A percentile compares a stretch with the other conserved stretches of the same genome.
Conservation (phyloP, 352 stramenopile species). For the Phytophthora colocasiae region DNA sequence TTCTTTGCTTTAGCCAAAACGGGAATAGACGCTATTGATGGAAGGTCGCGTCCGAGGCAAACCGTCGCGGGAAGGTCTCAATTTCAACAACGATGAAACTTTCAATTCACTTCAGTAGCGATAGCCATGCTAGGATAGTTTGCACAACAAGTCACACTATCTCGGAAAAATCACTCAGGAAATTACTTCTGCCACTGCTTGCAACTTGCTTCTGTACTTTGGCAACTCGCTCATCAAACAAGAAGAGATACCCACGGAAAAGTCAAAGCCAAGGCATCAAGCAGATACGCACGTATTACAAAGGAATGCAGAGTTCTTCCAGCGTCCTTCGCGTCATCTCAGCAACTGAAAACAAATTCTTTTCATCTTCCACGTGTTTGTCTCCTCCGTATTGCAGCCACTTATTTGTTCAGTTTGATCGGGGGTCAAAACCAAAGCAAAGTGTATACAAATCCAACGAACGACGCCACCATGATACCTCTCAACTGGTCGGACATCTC, state of each 20-base stretch:
- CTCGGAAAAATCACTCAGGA: constrained; percentile 16
- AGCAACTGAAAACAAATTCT: constrained; percentile 11
- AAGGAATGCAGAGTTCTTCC: constrained; percentile 39
- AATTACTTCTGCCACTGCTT: constrained; percentile 9
- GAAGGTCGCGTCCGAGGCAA: constrained; percentile 20
- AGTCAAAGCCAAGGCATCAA: constrained; percentile 44
- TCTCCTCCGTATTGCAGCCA: constrained; percentile 25
- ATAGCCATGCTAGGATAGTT: constrained; percentile 3
- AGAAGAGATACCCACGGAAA: constrained; percentile 33
- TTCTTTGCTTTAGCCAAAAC: constrained; percentile 8
- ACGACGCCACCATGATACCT: constrained; percentile 31
- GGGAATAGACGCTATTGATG: constrained; percentile 5
- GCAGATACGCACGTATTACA: constrained; percentile 57
- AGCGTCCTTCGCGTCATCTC: constrained; percentile 18
- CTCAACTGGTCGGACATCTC: constrained; percentile 3
- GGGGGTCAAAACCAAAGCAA: constrained; percentile 28
- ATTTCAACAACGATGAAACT: constrained; percentile 21
- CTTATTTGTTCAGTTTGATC: constrained; percentile 17
- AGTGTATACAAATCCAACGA: constrained; percentile 36
- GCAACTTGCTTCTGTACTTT: constrained; percentile 27
- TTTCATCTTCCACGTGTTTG: constrained; percentile 20
- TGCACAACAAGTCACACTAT: constrained; percentile 3
- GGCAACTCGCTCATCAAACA: constrained; percentile 23
- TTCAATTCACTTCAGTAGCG: constrained; percentile 7
- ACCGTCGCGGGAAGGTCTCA: constrained; percentile 28